Percentiles rank a stretch among this genome's conserved stretches.
Conservation (phyloP, 306 rosid genomes). For the Acacia melanoxylon region DNA sequence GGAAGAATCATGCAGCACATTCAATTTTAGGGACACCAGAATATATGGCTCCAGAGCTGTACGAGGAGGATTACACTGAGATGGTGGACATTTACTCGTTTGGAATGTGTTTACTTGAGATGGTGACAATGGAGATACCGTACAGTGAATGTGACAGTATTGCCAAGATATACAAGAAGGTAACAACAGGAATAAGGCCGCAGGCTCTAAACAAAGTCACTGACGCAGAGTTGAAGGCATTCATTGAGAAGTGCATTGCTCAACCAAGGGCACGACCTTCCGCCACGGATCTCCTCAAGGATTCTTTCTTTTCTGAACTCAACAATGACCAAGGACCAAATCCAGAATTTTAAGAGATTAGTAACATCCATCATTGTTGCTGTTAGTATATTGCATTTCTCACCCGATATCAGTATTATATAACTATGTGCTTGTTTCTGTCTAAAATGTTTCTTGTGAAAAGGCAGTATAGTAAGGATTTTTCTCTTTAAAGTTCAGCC, state of each 20-base stretch:
- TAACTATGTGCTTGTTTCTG: not conserved
- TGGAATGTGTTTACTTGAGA: conserved; percentile 93
- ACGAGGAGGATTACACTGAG: conserved; percentile 93
- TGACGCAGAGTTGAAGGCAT: conserved; percentile 68
- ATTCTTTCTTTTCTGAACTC: conserved; percentile 76
- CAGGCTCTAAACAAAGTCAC: conserved; percentile 59
- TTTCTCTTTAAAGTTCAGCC: not conserved
- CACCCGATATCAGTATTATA: not conserved
- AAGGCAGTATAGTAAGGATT: not conserved
- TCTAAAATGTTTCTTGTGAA: not conserved
- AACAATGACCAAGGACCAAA: conserved; percentile 38
- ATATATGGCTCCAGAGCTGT: conserved; percentile 95
- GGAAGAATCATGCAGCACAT: conserved; percentile 81
- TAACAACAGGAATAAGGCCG: conserved; percentile 72
- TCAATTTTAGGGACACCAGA: conserved; percentile 89
- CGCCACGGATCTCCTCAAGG: conserved; percentile 79
- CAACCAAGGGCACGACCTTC: conserved; percentile 90
- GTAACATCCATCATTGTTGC: not conserved
- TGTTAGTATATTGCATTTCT: conserved; percentile 11
- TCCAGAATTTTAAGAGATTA: conserved; percentile 7
- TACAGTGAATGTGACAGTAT: conserved; percentile 86
- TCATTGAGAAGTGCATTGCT: conserved; percentile 80
- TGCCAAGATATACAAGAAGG: conserved; percentile 86
- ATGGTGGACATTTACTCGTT: conserved; percentile 97
- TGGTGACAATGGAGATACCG: conserved; percentile 90